phyloP scores from a whole-genome alignment of 805 yeast species.

The Barnettozyma botsteinii region DNA sequence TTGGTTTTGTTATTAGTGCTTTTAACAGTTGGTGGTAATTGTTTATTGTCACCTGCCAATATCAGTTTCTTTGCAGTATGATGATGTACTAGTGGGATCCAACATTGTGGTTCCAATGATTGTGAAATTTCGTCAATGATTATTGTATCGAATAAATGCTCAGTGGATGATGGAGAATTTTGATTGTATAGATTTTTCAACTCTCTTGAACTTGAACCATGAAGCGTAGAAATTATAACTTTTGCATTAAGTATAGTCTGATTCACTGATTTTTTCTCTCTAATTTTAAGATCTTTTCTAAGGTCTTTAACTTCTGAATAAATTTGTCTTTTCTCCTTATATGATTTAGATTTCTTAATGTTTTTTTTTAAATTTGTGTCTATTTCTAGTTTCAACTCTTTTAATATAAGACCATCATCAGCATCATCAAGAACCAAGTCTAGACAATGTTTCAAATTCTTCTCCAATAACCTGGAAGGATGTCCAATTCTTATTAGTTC shows the following conservation, averaged over 20 bases:
- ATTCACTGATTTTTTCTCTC: slow-evolving; percentile 59
- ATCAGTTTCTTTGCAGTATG: slow-evolving; percentile 48
- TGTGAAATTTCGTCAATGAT: slow-evolving; percentile 96
- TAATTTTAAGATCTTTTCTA: slow-evolving; percentile 57
- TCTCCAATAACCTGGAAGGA: slow-evolving; percentile 74
- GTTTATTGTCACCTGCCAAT: slow-evolving; percentile 91
- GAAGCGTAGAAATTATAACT: slow-evolving; percentile 79
- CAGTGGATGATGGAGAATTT: slow-evolving; percentile 22
- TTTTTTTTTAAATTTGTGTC: slow-evolving; percentile 45
- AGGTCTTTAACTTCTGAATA: slow-evolving; percentile 66
- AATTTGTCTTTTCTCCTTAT: slow-evolving; percentile 56
- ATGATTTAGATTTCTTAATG: slow-evolving; percentile 55
- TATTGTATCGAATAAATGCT: slow-evolving; percentile 60
- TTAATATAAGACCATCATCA: slow-evolving; percentile 53
- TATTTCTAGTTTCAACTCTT: slow-evolving; percentile 69
- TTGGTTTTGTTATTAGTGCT: slow-evolving; percentile 37
- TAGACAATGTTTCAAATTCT: slow-evolving; percentile 63
- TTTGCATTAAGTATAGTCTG: slow-evolving; percentile 55
- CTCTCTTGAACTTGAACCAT: slow-evolving; percentile 78
- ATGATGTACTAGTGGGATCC: slow-evolving; percentile 84
- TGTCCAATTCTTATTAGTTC: slow-evolving; percentile 83
- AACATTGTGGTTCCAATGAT: slow-evolving; percentile 89
- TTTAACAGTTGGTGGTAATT: slow-evolving; percentile 86
- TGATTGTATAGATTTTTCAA: slow-evolving; percentile 45
- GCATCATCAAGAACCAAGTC: slow-evolving; percentile 61